These are phyloP conservation scores for Blastocystis sp. DNA, from an alignment of 352 stramenopile species.

Conservation along the genomic window DNA sequence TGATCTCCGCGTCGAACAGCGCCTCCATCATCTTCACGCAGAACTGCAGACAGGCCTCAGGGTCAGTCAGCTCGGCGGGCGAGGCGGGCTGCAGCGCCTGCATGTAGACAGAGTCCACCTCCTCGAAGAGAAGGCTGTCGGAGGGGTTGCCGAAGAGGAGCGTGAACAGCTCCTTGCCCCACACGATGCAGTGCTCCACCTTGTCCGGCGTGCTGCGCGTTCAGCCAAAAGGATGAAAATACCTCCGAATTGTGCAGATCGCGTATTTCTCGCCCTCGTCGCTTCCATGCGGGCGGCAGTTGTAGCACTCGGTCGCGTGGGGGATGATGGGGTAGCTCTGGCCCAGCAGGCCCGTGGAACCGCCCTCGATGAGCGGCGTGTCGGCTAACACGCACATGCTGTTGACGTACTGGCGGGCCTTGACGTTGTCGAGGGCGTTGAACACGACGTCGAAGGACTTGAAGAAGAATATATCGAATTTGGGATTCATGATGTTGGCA, in stretches of 20 bases:
- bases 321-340: conserved; percentile 75
- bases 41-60: conserved; percentile 70
- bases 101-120: conserved; percentile 83
- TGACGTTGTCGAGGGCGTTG: conserved; percentile 98
- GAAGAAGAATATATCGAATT: conserved; percentile 83
- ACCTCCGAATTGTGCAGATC: conserved; percentile 96
- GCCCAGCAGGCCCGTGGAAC: conserved; percentile 94
- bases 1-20: conserved; percentile 75
- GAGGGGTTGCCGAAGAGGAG: conserved; percentile 80
- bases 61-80: conserved; percentile 26
- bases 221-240: neutral
- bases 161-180: conserved; percentile 87
- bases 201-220: conserved; percentile 87
- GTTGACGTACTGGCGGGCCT: conserved; percentile 96
- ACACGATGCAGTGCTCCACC: conserved; percentile 99
- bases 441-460: conserved; percentile 91
- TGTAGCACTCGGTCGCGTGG: conserved; percentile 93
- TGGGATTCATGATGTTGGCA: conserved; percentile 90
- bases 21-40: conserved; percentile 78
- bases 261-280: conserved; percentile 92
- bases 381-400: conserved; percentile 87
- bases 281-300: conserved; percentile 88
- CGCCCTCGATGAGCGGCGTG: conserved; percentile 89
- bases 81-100: conserved; percentile 57
- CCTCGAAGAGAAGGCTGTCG: conserved; percentile 91